Conservation (phyloP, 2,329 filamentous ascomycete species). For the Fusarium oxysporum region DNA sequence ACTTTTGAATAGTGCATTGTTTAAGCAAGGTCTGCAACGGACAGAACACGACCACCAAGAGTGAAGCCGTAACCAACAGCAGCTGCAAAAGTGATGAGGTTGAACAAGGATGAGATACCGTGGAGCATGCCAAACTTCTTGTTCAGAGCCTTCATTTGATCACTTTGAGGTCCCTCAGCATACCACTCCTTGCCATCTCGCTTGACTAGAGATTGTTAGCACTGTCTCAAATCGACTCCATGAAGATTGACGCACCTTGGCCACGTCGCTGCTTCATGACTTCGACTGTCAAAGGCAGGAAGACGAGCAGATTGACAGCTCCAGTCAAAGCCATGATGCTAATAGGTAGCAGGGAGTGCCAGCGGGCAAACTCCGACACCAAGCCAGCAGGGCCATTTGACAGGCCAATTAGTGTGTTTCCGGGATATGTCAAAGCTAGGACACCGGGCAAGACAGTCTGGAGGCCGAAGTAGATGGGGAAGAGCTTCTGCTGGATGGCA, state of each 20-base stretch:
- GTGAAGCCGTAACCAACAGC: constrained; percentile 83
- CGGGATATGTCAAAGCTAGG: constrained; percentile 84
- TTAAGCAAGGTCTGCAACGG: constrained; percentile 46
- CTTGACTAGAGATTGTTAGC: constrained; percentile 67
- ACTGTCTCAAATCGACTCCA: not conserved
- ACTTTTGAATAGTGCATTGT: constrained; percentile 1
- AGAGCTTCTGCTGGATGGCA: constrained; percentile 81
- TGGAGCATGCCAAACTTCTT: constrained; percentile 83
- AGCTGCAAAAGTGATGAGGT: constrained; percentile 76
- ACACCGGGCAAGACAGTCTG: constrained; percentile 80
- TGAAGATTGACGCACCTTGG: constrained; percentile 70
- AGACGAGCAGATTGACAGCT: constrained; percentile 74
- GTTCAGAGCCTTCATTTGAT: constrained; percentile 85
- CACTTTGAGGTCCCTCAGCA: constrained; percentile 81
- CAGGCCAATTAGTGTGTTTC: constrained; percentile 62
- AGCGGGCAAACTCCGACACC: constrained; percentile 69
- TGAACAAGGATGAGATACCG: constrained; percentile 82
- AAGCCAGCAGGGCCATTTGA: constrained; percentile 65
- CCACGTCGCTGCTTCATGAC: constrained; percentile 80
- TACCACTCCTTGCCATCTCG: constrained; percentile 90
- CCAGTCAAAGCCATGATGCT: constrained; percentile 77
- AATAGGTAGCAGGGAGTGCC: constrained; percentile 75
- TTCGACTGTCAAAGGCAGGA: constrained; percentile 81
- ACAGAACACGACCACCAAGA: constrained; percentile 72
- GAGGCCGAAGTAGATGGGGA: constrained; percentile 89